Base-by-base conservation (phyloP, 78 protist genomes). In the Salpingoeca rosetta region DNA sequence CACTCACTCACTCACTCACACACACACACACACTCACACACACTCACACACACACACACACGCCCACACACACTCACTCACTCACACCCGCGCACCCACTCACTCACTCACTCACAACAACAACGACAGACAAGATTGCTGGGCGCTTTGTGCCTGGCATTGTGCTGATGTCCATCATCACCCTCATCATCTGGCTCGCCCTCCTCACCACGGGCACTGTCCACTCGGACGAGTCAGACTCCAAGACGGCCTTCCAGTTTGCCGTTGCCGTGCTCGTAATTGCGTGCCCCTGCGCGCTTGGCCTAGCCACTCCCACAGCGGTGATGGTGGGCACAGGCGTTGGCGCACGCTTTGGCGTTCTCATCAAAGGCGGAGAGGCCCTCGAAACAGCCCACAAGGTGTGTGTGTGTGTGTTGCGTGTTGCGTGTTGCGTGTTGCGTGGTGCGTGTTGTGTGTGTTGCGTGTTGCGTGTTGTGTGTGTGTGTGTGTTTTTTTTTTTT, bases 221-320 rank as follows among this genome's bases (percentile, higher is more conserved):
- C n/a, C n/a, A n/a, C n/a, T n/a, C n/a, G n/a, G n/a, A n/a, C n/a
- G 2, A 0, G 42, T 1, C 81, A 0, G 3, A 79, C 37, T 26
- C 81, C 35, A 36, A 76, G 26, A 45, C 80, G n/a, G 75, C 95
- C 22, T 65, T 94, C 45, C 43, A 28, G 75, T 92, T 91, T 65
- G 79, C 73, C 80, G 80, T 89, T 74, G n/a, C 92, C 24, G 92
- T 89, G 11, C 43, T 91, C 42, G 95, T 93, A 0, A 80, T 95
- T 44, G 92, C 94, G 35, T 95, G 98, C 87, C 98, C 98, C 2
- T 95, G 96, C 81, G 91, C 95, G 7, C 90, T 93, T 26, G 94
- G 95, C n/a, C 89, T 88, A 36, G 98, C 98, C 39, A 93, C 96
- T 3, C 98, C 98, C 26, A 95, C 96, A 24, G 91, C 88, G 35